Evolutionary conservation across 2,329 filamentous ascomycete genomes (phyloP), one percentile per base, ranked within the genome.

Genomic region (Colletotrichum paranaense): DNA sequence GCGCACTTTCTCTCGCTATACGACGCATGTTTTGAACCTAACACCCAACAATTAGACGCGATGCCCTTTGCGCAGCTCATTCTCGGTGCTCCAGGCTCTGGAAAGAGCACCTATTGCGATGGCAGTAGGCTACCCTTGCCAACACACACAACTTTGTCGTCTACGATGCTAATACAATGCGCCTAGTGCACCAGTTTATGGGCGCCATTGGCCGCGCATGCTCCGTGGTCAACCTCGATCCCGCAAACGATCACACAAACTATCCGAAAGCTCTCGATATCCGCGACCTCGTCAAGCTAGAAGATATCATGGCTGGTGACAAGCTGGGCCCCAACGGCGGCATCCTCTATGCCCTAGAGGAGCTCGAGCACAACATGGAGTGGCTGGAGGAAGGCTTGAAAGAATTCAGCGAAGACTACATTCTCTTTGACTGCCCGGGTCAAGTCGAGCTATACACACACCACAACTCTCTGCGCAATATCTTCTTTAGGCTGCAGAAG

Each of bases 51-150:
- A 22, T n/a, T 8, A 9, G 22, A 32, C 14, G 28, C 8, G 32
- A 91, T 91, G 89, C 88, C 89, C 62, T 91, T 91, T 79, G 89
- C 88, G 72, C 94, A 97, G 85, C 91, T 98, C 56, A 92, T 98
- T 49, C 92, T 98, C 78, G 97, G 97, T n/a, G 96, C 95, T 77
- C 97, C 97, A 7, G 97, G 97, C 79, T 92, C 95, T 35, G 97
- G 97, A 74, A 99, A 99, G 86, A 98, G 95, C 76, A 99, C 97
- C 8, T 98, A 98, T 82, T 98, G 96, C 87, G 95, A 98, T 91
- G 97, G 97, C 81, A 98, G 91, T 92, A 83, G 82, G 24, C 11
- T 7, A 28, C n/a, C n/a, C 52, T 42, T 53, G 38, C 62, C 68
- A 62, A 55, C 58, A 63, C 58, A 67, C 53, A 63, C 32, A 56